A percentile compares a stretch with the other conserved stretches of the same genome.
phyloP scores from a whole-genome alignment of 1,139 yeast genomes.

The Taphrina flavorubra region DNA sequence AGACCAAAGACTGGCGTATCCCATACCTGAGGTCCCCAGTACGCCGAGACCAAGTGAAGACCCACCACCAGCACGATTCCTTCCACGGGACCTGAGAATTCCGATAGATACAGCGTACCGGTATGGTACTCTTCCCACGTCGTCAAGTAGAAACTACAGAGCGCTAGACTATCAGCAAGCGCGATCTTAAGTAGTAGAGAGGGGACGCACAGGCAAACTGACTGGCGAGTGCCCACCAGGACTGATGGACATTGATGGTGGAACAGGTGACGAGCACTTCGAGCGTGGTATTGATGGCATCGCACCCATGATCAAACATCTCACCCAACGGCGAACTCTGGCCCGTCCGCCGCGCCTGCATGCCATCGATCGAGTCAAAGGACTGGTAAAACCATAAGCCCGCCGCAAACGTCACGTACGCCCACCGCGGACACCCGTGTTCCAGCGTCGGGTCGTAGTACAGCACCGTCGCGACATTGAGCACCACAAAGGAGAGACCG shows the following conservation, averaged over 20 bases:
- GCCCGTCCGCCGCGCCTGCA: constrained; percentile 69
- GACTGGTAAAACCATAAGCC: constrained; percentile 80
- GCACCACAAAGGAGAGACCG: constrained; percentile 66
- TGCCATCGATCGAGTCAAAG: constrained; percentile 83
- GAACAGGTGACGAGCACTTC: constrained; percentile 45
- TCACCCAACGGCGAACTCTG: constrained; percentile 82
- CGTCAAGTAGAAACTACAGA: constrained; percentile 42
- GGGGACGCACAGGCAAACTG: constrained; percentile 52
- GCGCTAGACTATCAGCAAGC: constrained; percentile 20
- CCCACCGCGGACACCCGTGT: constrained; percentile 66
- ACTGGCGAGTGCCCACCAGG: constrained; percentile 40
- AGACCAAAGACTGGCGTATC: constrained; percentile 49
- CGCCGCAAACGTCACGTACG: constrained; percentile 69
- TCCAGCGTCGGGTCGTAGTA: constrained; percentile 65
- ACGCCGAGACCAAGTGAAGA: constrained; percentile 63
- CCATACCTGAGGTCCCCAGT: constrained; percentile 69
- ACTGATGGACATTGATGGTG: constrained; percentile 35
- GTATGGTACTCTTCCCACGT: constrained; percentile 75
- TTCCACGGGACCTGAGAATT: constrained; percentile 80
- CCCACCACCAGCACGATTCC: constrained; percentile 67
- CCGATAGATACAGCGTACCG: constrained; percentile 69
- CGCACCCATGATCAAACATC: constrained; percentile 75
- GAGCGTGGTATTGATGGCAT: constrained; percentile 67
- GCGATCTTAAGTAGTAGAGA: constrained; percentile 53
- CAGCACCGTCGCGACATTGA: constrained; percentile 62